A percentile compares a stretch with the other conserved stretches of the same genome.
Conservation (phyloP, 1,284 basidiomycete genomes). For the Pseudozyma sp. region DNA sequence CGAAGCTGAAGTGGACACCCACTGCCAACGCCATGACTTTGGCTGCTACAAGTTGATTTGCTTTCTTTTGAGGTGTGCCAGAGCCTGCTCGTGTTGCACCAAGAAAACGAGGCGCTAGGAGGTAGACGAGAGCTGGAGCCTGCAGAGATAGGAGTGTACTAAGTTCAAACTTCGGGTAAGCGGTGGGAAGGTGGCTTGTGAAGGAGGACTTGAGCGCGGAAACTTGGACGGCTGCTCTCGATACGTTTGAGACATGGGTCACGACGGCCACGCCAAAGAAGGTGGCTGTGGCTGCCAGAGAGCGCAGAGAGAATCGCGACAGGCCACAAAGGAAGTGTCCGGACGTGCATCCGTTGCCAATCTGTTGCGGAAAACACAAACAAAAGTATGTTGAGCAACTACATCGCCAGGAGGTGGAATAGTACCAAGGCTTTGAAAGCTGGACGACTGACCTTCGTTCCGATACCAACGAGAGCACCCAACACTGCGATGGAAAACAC, state of each 20-base stretch:
- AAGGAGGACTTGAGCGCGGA: slow-evolving; percentile 1
- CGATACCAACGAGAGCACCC: slow-evolving; percentile 59
- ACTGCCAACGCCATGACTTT: slow-evolving; percentile 54
- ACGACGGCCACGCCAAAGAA: slow-evolving; percentile 65
- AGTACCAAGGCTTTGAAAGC: neutral
- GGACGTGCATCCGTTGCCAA: slow-evolving; percentile 64
- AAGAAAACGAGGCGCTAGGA: slow-evolving; percentile 7
- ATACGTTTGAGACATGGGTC: slow-evolving; percentile 42
- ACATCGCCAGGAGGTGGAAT: neutral
- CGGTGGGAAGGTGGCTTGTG: slow-evolving; percentile 18
- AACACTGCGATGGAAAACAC: slow-evolving; percentile 15
- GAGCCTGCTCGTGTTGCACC: slow-evolving; percentile 1
- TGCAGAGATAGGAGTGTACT: slow-evolving; percentile 49
- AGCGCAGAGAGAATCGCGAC: slow-evolving; percentile 59
- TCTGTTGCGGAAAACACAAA: slow-evolving; percentile 17
- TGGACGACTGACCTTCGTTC: slow-evolving; percentile 60
- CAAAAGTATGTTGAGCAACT: neutral
- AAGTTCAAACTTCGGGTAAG: slow-evolving; percentile 26
- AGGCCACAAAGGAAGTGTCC: slow-evolving; percentile 68
- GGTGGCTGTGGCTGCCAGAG: slow-evolving; percentile 58
- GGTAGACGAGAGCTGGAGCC: slow-evolving; percentile 53
- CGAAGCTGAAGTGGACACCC: slow-evolving; percentile 64
- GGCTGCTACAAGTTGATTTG: slow-evolving; percentile 26
- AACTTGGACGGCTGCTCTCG: neutral
- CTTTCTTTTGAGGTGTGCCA: neutral